Evolutionary conservation across 1,284 basidiomycete genomes (phyloP), one percentile per base, ranked within the genome.

Genomic region (Thelephora terrestris): DNA sequence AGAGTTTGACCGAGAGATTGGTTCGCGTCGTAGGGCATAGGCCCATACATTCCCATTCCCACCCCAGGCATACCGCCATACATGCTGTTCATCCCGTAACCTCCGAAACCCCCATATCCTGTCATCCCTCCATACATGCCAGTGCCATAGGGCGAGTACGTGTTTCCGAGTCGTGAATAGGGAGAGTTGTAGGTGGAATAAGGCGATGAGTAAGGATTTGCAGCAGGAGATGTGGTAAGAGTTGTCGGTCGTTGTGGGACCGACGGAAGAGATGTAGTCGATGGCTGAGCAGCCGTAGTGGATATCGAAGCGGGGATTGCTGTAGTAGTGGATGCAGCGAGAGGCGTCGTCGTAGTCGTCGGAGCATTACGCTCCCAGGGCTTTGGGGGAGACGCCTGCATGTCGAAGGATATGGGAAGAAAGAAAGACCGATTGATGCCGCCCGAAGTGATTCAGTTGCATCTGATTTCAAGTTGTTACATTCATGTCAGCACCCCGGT

Each of bases 1-100:
- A 97, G 83, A 1, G 90, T 83, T 59, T 92, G 90, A 0, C 91
- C 85, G 52, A 96, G 78, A 4, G 84, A 82, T 0, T 83, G 79
- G 47, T 65, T 66, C 47, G 51, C 69, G 45, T 78, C 78, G 57
- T 76, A 67, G 4, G 50, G 72, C 65, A 57, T 77, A 66, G 36
- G 74, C 63, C 61, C 66, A 18, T 63, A 64, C 61, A 66, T 65
- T 36, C 66, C 64, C 43, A 59, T 61, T 46, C 65, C 63, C 58
- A 67, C 62, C 54, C 65, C 60, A 14, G 64, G 62, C 58, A 59
- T 63, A 47, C 56, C 61, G 4, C 62, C 64, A 50, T 71, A 66
- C 63, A 70, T 69, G 32, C 75, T 61, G 27, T 53, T 55, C 61
- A 63, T 64, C 12, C 67, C 66, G 50, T 64, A 62, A 27, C 61